Base-by-base conservation (phyloP, 495 filamentous ascomycete species). In the Penicillium longicatenatum region DNA sequence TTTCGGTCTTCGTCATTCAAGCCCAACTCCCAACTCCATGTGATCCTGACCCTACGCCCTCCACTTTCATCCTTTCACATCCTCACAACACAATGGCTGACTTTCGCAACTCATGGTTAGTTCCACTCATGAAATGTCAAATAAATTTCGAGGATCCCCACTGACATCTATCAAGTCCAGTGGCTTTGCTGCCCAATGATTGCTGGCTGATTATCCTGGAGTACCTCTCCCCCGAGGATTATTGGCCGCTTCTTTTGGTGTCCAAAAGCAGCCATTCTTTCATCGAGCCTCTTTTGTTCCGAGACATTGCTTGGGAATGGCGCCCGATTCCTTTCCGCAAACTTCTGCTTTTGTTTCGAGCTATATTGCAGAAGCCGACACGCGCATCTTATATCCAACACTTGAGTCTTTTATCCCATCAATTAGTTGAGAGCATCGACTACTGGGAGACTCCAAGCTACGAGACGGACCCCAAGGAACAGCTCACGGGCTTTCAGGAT, bases 331-430 rank as follows among this genome's bases (percentile, higher is more conserved):
- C 53, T n/a, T 17, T 55, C 20, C 9, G 53, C 9, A 55, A 17
- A 41, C 14, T 55, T 26, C 53, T 55, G 35, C 43, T 55, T 22
- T 48, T 55, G n/a, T 55, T 55, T 55, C 53, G 53, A 4, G 43
- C 53, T 19, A 17, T 55, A 22, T 31, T 55, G 22, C 29, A 17
- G 30, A 55, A 30, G 44, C 53, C 53, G 39, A 43, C 48, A 43
- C 53, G 53, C 8, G 53, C 53, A 49, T 49, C 10, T 26, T 2
- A 55, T 39, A 55, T 55, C 35, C 53, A 17, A 21, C 53, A 55
- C 17, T 55, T 55, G 9, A 49, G 53, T 55, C 53, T 55, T 49
- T 29, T 55, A 29, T 55, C 53, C 6, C 53, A 55, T 3, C 11
- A 55, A 48, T n/a, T 5, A 45, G 39, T 16, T 37, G 21, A 46